phyloP scores from a whole-genome alignment of 2,329 filamentous ascomycete genomes.

The Nigrograna mackinnonii region DNA sequence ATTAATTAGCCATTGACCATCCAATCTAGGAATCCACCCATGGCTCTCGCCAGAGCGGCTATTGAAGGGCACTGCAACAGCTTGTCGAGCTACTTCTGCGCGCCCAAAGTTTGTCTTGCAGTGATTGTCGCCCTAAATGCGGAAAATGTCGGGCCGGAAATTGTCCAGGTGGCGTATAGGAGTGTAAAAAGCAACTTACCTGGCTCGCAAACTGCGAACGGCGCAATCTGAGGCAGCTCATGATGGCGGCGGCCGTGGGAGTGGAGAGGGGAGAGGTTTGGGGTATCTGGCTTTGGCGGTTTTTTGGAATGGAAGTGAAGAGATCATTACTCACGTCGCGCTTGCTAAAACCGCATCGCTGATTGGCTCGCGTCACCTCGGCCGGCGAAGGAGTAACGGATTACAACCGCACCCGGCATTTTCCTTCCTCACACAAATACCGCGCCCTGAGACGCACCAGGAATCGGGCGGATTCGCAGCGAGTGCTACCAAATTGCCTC shows the following conservation, averaged over 20 bases:
- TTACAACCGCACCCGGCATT: neutral
- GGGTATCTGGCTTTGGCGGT: conserved; percentile 16
- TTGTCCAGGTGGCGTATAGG: conserved; percentile 12
- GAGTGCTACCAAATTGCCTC: too few relatives aligned
- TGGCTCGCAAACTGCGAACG: conserved; percentile 42
- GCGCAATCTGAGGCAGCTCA: conserved; percentile 45
- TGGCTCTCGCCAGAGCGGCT: too few relatives aligned
- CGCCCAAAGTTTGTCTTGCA: too few relatives aligned
- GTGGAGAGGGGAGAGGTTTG: conserved; percentile 26
- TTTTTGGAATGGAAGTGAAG: conserved; percentile 14
- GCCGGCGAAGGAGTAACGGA: neutral
- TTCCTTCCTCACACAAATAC: too few relatives aligned
- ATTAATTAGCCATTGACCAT: conserved; percentile 33
- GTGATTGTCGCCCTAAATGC: too few relatives aligned
- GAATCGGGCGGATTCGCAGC: too few relatives aligned
- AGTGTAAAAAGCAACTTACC: conserved; percentile 28
- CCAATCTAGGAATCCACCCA: too few relatives aligned
- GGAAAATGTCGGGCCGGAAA: conserved; percentile 23
- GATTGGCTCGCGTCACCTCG: conserved; percentile 10
- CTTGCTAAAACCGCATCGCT: neutral
- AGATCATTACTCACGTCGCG: conserved; percentile 9
- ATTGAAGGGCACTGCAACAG: too few relatives aligned
- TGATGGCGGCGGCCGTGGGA: conserved; percentile 32
- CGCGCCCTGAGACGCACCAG: too few relatives aligned
- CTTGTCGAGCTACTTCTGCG: too few relatives aligned